Percentiles rank a stretch among this genome's conserved stretches.
Evolutionary conservation across 2,329 filamentous ascomycete species (phyloP).

Genomic region (Tolypocladium amazonense): DNA sequence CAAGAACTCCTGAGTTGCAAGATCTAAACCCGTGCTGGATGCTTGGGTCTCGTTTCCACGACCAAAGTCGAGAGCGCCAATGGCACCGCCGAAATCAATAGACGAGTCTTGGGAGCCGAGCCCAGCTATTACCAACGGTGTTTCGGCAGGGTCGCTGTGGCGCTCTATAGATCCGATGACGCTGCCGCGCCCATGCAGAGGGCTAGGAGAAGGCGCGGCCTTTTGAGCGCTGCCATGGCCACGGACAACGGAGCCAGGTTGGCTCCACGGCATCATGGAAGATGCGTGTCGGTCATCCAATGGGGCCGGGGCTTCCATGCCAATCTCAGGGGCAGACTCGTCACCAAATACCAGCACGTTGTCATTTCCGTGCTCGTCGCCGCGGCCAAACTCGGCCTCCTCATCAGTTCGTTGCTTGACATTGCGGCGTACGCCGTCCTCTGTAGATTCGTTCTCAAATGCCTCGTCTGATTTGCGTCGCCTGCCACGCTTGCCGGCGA

Average conservation of each 20-base stretch:
- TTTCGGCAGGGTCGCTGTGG: slow-evolving; percentile 31
- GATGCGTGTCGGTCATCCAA: slow-evolving; percentile 56
- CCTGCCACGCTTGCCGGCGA: slow-evolving; percentile 13
- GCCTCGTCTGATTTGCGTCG: slow-evolving; percentile 34
- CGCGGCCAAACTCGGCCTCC: slow-evolving; percentile 17
- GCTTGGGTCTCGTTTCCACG: slow-evolving; percentile 17
- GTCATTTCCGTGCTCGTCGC: slow-evolving; percentile 12
- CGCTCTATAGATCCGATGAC: slow-evolving; percentile 30
- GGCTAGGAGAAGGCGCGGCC: slow-evolving; percentile 20
- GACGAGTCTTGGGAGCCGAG: slow-evolving; percentile 22
- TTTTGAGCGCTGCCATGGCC: slow-evolving; percentile 27
- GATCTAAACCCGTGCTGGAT: slow-evolving; percentile 28
- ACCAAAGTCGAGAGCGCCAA: slow-evolving; percentile 8
- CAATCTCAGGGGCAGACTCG: slow-evolving; percentile 49
- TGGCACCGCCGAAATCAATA: slow-evolving; percentile 13
- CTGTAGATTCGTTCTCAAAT: slow-evolving; percentile 24
- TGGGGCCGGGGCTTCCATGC: slow-evolving; percentile 54
- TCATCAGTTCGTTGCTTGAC: slow-evolving; percentile 24
- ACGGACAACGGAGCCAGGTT: slow-evolving; percentile 33
- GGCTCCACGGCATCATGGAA: slow-evolving; percentile 42
- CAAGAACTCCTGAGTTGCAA: slow-evolving; percentile 35
- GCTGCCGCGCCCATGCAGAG: slow-evolving; percentile 25
- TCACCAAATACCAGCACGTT: slow-evolving; percentile 23
- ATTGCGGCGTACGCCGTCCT: slow-evolving; percentile 17
- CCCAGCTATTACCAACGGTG: slow-evolving; percentile 21